A percentile compares a stretch with the other conserved stretches of the same genome.
phyloP scores from a whole-genome alignment of 2,329 filamentous ascomycete species.

The Intubia oerlemansii region DNA sequence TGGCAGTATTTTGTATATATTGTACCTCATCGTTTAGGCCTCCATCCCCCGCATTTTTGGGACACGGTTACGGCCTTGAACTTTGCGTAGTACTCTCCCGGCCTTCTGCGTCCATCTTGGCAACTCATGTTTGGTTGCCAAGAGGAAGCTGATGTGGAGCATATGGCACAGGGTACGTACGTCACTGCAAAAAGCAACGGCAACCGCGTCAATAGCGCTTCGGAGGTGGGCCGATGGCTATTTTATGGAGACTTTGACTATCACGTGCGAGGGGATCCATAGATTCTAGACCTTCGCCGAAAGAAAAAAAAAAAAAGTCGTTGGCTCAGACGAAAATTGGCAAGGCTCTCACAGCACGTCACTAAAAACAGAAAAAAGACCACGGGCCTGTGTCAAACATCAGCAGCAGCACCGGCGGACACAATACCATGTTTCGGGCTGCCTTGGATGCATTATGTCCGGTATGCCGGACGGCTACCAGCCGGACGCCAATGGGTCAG shows the following conservation, averaged over 20 bases:
- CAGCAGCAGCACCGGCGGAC: no score
- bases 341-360: neutral
- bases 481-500: neutral
- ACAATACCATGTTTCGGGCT: conserved; percentile 8
- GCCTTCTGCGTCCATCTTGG: no score
- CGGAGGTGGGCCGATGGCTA: no score
- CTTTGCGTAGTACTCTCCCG: no score
- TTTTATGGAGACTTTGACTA: no score
- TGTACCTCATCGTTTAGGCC: neutral
- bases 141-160: no score
- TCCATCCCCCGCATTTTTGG: neutral
- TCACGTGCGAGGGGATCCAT: neutral
- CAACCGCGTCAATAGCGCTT: no score
- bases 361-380: neutral
- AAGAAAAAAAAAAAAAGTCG: neutral
- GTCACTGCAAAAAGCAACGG: neutral
- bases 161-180: neutral
- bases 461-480: conserved; percentile 5
- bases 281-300: neutral
- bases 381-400: neutral
- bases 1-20: neutral
- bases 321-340: no score
- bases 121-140: no score
- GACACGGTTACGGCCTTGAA: no score
- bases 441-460: conserved; percentile 6